Base-by-base conservation (phyloP, 2,329 filamentous ascomycete species). In the Cercospora beticola region DNA sequence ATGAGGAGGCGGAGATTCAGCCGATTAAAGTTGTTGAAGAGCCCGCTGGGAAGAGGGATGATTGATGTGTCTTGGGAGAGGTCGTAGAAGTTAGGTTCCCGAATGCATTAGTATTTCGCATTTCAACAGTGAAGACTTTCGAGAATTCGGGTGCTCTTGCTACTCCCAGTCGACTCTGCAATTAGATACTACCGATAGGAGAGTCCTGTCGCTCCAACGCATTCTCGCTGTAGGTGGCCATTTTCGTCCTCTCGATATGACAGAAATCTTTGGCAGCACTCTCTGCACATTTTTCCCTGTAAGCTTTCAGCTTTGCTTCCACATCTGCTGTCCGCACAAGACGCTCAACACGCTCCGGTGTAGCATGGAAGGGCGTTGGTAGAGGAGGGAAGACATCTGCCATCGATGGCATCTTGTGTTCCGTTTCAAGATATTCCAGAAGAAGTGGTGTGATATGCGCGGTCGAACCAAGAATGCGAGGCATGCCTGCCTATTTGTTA, bases 381-480 rank as follows among this genome's bases (percentile, higher is more conserved):
- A 78, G 59, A 10, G 75, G 57, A 14, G 77, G 74, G 33, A 73
- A 76, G 5, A 58, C 43, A 4, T 68, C n/a, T 4, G 65, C 72
- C 16, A 75, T 66, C 12, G 63, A 58, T 0, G 76, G 77, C 43
- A 72, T 49, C 5, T 56, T 72, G 60, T 74, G 68, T 10, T 74
- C 64, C 46, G 73, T 26, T 9, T 68, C 61, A 12, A 79, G 62
- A 4, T 69, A 72, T 5, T 72, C 62, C 8, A 78, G 59, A 2
- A 79, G 63, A 4, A 74, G 66, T 5, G 74, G 75, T 3, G 71
- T 69, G 16, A 78, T 72, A 31, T 77, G 72, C 1, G 77, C 76
- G 0, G 75, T 71, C 1, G 76, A 75, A 26, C 77, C 72, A 1
- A 79, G 68, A 57, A 78, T 77, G 1, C 77, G 75, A 23, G 77